Base-by-base conservation (phyloP, 345 rosid species). In the Noccaea bulbosa region DNA sequence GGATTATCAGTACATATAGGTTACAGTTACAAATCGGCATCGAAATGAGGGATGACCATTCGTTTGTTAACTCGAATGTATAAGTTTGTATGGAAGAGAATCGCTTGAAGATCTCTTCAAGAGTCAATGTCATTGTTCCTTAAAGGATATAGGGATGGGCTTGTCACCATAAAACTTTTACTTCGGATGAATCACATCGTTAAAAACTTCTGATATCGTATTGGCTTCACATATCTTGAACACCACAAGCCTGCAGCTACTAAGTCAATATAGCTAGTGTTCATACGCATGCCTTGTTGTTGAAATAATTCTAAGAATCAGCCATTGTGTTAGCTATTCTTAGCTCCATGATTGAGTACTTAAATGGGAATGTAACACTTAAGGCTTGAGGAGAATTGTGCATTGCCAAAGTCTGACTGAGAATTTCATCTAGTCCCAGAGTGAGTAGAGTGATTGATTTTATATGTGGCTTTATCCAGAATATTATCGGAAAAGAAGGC, bases 401-500 rank as follows among this genome's bases (percentile, higher is more conserved):
- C 2, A 35, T 53, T 1, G 12, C 71, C n/a, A 11, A 67, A 30
- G 17, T 33, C 34, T 67, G 35, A 55, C 44, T 34, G 24, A 55
- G 24, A 44, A 40, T 14, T 6, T 40, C 12, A 54, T 55, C 44
- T 65, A 45, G 49, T 53, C 33, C 32, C n/a, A 9, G 32, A 50
- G 33, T 49, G 3, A 61, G 52, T 33, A 16, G 11, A 32, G 53
- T 67, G 50, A 74, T 22, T 43, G 41, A 15, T 52, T 20, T 54
- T 35, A 12, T 62, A 54, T 48, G 47, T 63, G 47, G 0, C 14
- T 47, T 24, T 34, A 17, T 78, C 69, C 88, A 89, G 98, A 93
- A 87, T 78, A 89, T 91, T 68, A 80, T 93, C 2, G 97, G 96
- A 27, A 86, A 75, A 69, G 90, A 93, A 69, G 97, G 94, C 6